Conservation (phyloP, 2,329 filamentous ascomycete genomes). For the Paraphaeosphaeria minitans region DNA sequence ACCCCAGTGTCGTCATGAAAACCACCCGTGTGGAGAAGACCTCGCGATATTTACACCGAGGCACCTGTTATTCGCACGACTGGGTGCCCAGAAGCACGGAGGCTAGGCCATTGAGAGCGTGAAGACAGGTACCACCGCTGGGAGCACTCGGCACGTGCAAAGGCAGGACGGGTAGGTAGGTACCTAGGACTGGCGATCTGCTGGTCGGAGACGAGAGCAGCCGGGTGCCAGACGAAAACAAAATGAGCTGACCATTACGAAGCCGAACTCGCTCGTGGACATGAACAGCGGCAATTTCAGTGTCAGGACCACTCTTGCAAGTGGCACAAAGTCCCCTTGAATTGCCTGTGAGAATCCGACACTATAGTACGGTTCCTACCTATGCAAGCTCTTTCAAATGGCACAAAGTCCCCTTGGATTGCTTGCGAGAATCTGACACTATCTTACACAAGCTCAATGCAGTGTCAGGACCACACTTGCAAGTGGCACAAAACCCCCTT, state of each 20-base stretch:
- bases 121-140: background rate
- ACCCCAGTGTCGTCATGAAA: conserved; percentile 7
- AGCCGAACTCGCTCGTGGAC: background rate
- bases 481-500: too few species aligned
- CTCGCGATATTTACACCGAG: background rate
- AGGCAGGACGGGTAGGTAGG: too few species aligned
- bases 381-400: too few species aligned
- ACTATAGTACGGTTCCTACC: too few species aligned
- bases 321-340: too few species aligned
- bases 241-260: background rate
- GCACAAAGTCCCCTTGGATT: too few species aligned
- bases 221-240: background rate
- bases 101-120: too few species aligned
- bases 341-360: too few species aligned
- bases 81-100: background rate
- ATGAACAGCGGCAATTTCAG: background rate
- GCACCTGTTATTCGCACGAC: background rate
- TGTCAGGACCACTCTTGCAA: too few species aligned
- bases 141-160: background rate
- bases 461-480: too few species aligned
- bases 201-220: background rate
- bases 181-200: background rate
- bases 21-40: background rate
- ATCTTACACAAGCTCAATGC: too few species aligned
- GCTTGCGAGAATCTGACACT: too few species aligned